phyloP scores from a whole-genome alignment of 2,329 filamentous ascomycete species.

The Hortaea werneckii region DNA sequence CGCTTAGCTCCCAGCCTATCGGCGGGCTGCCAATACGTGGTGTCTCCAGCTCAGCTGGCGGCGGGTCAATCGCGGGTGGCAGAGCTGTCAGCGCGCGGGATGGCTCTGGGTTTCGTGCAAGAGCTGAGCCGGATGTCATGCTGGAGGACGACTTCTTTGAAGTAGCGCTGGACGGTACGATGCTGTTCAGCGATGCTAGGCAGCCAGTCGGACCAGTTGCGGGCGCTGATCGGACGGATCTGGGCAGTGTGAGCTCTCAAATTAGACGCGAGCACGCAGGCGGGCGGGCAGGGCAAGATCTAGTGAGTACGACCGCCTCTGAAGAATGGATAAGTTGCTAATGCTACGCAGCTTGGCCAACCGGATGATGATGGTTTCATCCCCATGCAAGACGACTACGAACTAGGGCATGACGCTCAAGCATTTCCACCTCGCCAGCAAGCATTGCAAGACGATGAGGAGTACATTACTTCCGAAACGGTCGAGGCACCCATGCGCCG shows the following conservation, averaged over 20 bases:
- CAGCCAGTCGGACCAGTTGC: slow-evolving; percentile 2
- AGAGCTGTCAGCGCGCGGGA: slow-evolving; percentile 21
- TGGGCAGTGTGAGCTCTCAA: slow-evolving; percentile 24
- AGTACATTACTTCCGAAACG: slow-evolving; percentile 24
- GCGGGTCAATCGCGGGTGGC: slow-evolving; percentile 27
- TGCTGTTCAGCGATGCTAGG: slow-evolving; percentile 23
- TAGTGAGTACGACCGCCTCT: slow-evolving; percentile 24
- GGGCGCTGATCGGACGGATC: slow-evolving; percentile 3
- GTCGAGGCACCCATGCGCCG: slow-evolving; percentile 31
- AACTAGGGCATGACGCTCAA: slow-evolving; percentile 14
- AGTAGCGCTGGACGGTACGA: slow-evolving; percentile 52
- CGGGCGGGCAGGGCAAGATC: slow-evolving; percentile 21
- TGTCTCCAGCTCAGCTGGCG: slow-evolving; percentile 28
- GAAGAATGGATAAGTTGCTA: not conserved
- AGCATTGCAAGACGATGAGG: not conserved
- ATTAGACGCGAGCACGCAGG: slow-evolving; percentile 36
- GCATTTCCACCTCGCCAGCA: slow-evolving; percentile 11
- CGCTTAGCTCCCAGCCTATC: slow-evolving; percentile 20
- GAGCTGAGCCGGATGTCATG: slow-evolving; percentile 36
- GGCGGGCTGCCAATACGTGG: slow-evolving; percentile 38
- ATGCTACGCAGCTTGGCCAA: slow-evolving; percentile 3
- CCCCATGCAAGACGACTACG: slow-evolving; percentile 16
- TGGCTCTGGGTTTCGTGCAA: slow-evolving; percentile 30
- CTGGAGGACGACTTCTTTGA: slow-evolving; percentile 35
- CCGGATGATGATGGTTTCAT: slow-evolving; percentile 25